A percentile compares a stretch with the other conserved stretches of the same genome.
These are phyloP conservation scores for Apiospora malaysiana DNA, from an alignment of 2,329 filamentous ascomycete species.

Conservation along the genomic window DNA sequence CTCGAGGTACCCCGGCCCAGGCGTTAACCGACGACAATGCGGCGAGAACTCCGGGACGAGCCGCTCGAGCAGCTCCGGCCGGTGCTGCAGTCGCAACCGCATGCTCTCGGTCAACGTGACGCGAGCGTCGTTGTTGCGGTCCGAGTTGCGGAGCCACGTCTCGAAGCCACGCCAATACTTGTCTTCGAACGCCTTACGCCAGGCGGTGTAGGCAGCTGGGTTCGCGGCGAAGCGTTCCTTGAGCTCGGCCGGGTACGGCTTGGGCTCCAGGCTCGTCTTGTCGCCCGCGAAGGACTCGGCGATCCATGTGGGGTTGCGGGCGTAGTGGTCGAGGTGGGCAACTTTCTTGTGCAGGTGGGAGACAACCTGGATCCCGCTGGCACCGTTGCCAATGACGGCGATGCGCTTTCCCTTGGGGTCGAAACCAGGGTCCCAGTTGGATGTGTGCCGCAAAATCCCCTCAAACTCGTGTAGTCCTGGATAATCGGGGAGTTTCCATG, in stretches of 20 bases:
- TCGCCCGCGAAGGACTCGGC: slow-evolving; percentile 65
- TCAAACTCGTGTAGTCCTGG: slow-evolving; percentile 61
- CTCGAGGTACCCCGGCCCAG: slow-evolving; percentile 72
- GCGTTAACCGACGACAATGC: slow-evolving; percentile 68
- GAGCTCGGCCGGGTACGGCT: slow-evolving; percentile 59
- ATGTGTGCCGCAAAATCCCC: slow-evolving; percentile 64
- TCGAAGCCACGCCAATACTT: slow-evolving; percentile 67
- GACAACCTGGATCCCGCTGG: slow-evolving; percentile 63
- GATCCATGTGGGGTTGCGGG: slow-evolving; percentile 71
- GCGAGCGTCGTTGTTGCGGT: slow-evolving; percentile 53
- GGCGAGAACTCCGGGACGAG: slow-evolving; percentile 68
- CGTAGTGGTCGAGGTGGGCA: slow-evolving; percentile 66
- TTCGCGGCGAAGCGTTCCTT: slow-evolving; percentile 60
- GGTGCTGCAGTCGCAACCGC: slow-evolving; percentile 56
- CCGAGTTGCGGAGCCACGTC: slow-evolving; percentile 58
- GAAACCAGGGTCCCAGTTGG: slow-evolving; percentile 62
- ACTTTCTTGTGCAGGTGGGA: slow-evolving; percentile 57
- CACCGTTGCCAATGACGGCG: slow-evolving; percentile 68
- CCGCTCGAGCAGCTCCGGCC: slow-evolving; percentile 60
- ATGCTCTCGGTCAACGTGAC: slow-evolving; percentile 59
- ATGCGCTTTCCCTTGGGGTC: slow-evolving; percentile 56
- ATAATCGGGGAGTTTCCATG: slow-evolving; percentile 67
- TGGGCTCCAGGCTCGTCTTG: slow-evolving; percentile 60
- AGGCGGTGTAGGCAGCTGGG: slow-evolving; percentile 64
- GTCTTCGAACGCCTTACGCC: slow-evolving; percentile 62